Evolutionary conservation across 768 basidiomycete species (phyloP), one percentile per base, ranked within the genome.

Genomic region (Cystofilobasidium bisporidii): DNA sequence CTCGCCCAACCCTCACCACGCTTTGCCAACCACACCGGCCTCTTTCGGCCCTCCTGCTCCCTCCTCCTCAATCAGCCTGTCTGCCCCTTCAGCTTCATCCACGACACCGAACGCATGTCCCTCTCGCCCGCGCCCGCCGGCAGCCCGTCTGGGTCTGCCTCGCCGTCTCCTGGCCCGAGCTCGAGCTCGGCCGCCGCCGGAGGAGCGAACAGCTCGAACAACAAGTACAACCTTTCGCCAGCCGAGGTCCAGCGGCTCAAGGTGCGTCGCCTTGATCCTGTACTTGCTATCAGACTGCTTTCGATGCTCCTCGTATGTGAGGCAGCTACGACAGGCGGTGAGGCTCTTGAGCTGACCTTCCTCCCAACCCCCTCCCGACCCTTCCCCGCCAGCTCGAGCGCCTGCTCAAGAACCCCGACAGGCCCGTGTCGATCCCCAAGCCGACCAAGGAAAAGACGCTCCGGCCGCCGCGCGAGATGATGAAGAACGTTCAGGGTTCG

Each of bases 401-500:
- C 71, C 84, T 99, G 40, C 84, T 98, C 70, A 89, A 88, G 75
- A 89, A 98, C 72, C 96, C 96, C 0, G 76, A 82, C 10, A 93
- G 91, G 75, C 85, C 86, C 1, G 89, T 86, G 0, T 83, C 83
- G 74, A 79, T 98, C 14, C 91, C 93, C 1, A 73, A 82, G n/a
- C 81, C 88, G 1, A 87, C 87, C 8, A 88, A 89, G 76, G 87
- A 89, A 70, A 92, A 89, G 80, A 81, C 81, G 0, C 80, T 97
- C 36, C 81, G 91, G 24, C 81, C 92, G 0, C 81, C 93, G 12
- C 82, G 89, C 59, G 96, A 81, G 71, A 80, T 80, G 78, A 97
- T 99, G 89, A 97, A 96, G 82, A 98, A 98, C 73, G 94, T 99
- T 10, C 93, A 97, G 77, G 96, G 96, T 0, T 93, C 90, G 20